phyloP scores from a whole-genome alignment of 1,284 basidiomycete genomes.

The Tranzscheliella williamsii region DNA sequence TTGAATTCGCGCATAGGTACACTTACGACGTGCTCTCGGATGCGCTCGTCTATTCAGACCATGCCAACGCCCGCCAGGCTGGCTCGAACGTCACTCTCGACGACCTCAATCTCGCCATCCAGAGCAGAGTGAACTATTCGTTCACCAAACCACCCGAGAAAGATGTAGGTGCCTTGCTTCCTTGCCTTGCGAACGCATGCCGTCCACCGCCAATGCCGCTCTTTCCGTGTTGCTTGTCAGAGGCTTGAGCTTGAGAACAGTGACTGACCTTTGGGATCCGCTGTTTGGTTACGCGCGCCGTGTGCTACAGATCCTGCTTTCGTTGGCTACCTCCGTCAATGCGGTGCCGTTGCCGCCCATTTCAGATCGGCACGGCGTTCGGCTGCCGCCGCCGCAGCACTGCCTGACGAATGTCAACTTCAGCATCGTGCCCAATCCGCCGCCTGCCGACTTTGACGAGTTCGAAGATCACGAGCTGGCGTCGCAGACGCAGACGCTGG shows the following conservation, averaged over 20 bases:
- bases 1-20: conserved; percentile 94
- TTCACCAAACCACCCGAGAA: conserved; percentile 90
- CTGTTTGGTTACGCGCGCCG: background rate
- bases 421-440: conserved; percentile 83
- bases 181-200: background rate
- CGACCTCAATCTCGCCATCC: conserved; percentile 86
- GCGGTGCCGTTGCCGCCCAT: conserved; percentile 83
- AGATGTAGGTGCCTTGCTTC: conserved; percentile 71
- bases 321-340: conserved; percentile 88
- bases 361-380: conserved; percentile 91
- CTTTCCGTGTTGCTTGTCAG: background rate
- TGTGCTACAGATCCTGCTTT: conserved; percentile 74
- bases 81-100: conserved; percentile 70
- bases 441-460: conserved; percentile 63
- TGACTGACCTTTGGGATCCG: too few species aligned
- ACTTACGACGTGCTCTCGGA: conserved; percentile 87
- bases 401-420: conserved; percentile 90
- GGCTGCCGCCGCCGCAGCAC: conserved; percentile 78
- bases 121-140: conserved; percentile 90
- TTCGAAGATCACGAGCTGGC: conserved; percentile 8
- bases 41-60: conserved; percentile 89
- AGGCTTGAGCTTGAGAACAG: too few species aligned
- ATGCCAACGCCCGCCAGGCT: conserved; percentile 66
- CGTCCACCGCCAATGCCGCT: background rate
- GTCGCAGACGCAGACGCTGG: background rate